A percentile compares a stretch with the other conserved stretches of the same genome.
These are phyloP conservation scores for Yamadazyma sp. DNA, from an alignment of 1,139 yeast genomes.

Conservation along the genomic window DNA sequence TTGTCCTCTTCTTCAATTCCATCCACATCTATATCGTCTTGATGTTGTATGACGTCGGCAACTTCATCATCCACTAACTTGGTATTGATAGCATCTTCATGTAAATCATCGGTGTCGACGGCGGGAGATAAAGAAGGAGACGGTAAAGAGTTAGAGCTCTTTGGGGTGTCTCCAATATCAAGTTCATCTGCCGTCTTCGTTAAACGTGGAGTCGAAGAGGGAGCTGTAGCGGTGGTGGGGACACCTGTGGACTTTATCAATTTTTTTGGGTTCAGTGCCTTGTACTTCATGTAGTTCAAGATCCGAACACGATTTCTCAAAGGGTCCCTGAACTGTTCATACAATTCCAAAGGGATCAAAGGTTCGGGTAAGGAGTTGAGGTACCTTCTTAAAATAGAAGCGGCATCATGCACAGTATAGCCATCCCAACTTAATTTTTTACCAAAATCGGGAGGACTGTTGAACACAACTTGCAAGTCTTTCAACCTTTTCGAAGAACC, in stretches of 20 bases:
- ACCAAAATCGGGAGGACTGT: constrained; percentile 87
- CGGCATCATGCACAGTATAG: constrained; percentile 97
- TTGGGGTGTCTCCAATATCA: background rate
- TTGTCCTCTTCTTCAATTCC: constrained; percentile 3
- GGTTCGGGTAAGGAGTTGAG: constrained; percentile 92
- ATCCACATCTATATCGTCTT: background rate
- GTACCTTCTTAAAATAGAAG: constrained; percentile 81
- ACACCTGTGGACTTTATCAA: constrained; percentile 13
- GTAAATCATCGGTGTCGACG: background rate
- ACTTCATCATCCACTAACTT: constrained; percentile 1
- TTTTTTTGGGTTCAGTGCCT: constrained; percentile 41
- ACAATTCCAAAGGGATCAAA: constrained; percentile 73
- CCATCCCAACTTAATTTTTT: constrained; percentile 88
- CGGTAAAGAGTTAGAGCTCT: constrained; percentile 10
- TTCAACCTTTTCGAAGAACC: constrained; percentile 89
- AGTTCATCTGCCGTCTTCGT: background rate
- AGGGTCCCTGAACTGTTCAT: constrained; percentile 81
- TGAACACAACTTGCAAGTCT: constrained; percentile 80
- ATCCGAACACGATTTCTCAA: constrained; percentile 60
- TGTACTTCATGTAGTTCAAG: constrained; percentile 59
- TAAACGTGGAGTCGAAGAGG: background rate
- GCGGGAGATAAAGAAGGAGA: constrained; percentile 12
- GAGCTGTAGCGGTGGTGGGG: background rate
- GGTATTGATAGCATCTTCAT: constrained; percentile 3
- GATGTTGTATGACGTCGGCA: background rate